Evolutionary conservation across 768 basidiomycete species (phyloP).

Genomic region (Ephemerocybe angulata): DNA sequence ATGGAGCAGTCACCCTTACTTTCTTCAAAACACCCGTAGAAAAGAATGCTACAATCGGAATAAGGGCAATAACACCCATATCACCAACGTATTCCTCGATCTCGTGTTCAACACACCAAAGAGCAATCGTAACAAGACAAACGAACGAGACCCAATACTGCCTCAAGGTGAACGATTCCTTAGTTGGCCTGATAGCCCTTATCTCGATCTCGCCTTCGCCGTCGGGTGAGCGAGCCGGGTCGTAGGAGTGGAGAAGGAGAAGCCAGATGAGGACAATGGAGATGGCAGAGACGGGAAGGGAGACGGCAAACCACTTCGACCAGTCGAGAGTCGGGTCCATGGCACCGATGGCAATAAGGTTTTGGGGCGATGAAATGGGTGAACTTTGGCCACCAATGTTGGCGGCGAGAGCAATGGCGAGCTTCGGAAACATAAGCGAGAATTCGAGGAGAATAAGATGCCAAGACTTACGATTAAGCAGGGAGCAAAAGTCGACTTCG

Average conservation of each 20-base stretch:
- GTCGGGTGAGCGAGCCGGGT: constrained; percentile 65
- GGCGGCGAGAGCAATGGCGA: constrained; percentile 95
- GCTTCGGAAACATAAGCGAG: constrained; percentile 41
- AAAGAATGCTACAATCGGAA: constrained; percentile 93
- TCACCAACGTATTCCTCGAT: constrained; percentile 81
- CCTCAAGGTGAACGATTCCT: constrained; percentile 74
- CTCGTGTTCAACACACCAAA: constrained; percentile 87
- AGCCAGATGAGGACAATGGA: constrained; percentile 92
- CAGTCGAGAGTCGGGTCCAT: constrained; percentile 89
- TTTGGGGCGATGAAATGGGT: constrained; percentile 97
- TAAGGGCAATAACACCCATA: constrained; percentile 95
- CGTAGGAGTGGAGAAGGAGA: constrained; percentile 79
- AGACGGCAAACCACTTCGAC: constrained; percentile 91
- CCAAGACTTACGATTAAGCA: constrained; percentile 75
- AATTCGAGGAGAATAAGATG: background rate
- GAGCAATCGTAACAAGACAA: constrained; percentile 74
- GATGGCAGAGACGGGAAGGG: constrained; percentile 83
- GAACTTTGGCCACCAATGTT: constrained; percentile 98
- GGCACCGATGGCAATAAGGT: constrained; percentile 83
- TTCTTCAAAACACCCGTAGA: constrained; percentile 91
- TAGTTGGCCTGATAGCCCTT: constrained; percentile 77
- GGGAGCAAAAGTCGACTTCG: constrained; percentile 81
- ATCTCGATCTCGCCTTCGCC: constrained; percentile 80
- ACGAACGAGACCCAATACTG: constrained; percentile 90
- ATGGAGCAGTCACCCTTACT: constrained; percentile 36